These are phyloP conservation scores for Dactylellina cionopaga DNA, from an alignment of 2,329 filamentous ascomycete species.

Conservation along the genomic window DNA sequence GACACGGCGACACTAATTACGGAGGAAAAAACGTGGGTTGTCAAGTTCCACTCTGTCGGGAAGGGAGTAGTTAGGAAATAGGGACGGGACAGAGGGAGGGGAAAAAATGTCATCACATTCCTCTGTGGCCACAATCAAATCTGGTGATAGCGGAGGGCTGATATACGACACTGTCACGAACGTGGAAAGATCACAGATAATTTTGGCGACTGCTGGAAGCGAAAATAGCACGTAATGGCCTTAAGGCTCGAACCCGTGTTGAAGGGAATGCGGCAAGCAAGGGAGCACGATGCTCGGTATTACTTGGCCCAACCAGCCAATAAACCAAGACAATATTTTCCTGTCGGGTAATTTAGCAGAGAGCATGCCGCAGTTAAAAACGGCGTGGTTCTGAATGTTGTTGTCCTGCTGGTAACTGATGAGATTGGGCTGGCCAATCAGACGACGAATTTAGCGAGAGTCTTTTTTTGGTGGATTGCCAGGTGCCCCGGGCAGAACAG, in stretches of 20 bases:
- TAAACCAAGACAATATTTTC: neutral
- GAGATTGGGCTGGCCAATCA: constrained; percentile 28
- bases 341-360: constrained; percentile 33
- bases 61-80: constrained; percentile 15
- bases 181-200: neutral
- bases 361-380: constrained; percentile 17
- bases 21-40: constrained; percentile 45
- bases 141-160: constrained; percentile 18
- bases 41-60: constrained; percentile 42
- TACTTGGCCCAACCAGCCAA: too few relatives aligned
- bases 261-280: constrained; percentile 25
- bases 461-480: neutral
- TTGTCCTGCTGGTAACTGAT: constrained; percentile 10
- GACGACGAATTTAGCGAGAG: constrained; percentile 39
- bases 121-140: constrained; percentile 3
- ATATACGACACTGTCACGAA: neutral
- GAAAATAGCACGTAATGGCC: constrained; percentile 9
- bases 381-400: constrained; percentile 18
- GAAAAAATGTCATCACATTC: constrained; percentile 40
- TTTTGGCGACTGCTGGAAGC: neutral
- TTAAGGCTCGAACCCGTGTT: constrained; percentile 2
- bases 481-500: constrained; percentile 3
- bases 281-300: constrained; percentile 9
- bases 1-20: constrained; percentile 33
- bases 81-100: constrained; percentile 6